phyloP scores from a whole-genome alignment of 1,284 basidiomycete species.

The Xerocomus cyaneibrunnescens region DNA sequence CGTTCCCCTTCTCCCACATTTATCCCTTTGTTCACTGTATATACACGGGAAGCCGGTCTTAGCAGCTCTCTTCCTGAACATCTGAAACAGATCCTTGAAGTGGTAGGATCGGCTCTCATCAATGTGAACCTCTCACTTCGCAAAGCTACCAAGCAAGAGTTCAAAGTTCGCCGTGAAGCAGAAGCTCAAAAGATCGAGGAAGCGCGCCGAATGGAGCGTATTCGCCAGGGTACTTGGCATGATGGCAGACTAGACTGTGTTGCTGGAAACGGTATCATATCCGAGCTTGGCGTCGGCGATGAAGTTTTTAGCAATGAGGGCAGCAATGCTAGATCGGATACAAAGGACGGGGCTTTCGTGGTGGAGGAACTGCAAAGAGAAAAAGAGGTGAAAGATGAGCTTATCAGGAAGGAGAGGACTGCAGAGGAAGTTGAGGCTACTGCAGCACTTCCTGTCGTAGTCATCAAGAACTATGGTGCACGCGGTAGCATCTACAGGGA shows the following conservation, averaged over 20 bases:
- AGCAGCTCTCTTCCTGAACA: slow-evolving; percentile 84
- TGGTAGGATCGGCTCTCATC: slow-evolving; percentile 73
- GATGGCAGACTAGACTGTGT: slow-evolving; percentile 80
- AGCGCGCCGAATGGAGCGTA: slow-evolving; percentile 40
- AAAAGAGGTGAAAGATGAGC: slow-evolving; percentile 31
- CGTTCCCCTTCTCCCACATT: background rate
- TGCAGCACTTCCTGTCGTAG: slow-evolving; percentile 77
- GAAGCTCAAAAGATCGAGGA: slow-evolving; percentile 38
- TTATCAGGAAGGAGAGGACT: slow-evolving; percentile 35
- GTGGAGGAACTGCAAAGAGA: slow-evolving; percentile 23
- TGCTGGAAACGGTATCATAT: slow-evolving; percentile 81
- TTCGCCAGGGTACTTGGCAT: slow-evolving; percentile 67
- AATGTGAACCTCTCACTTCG: slow-evolving; percentile 57
- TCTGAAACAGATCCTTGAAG: slow-evolving; percentile 82
- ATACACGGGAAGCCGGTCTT: slow-evolving; percentile 65
- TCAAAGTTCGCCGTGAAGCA: slow-evolving; percentile 37
- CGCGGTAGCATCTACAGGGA: slow-evolving; percentile 66
- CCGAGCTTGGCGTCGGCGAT: slow-evolving; percentile 79
- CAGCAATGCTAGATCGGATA: slow-evolving; percentile 18
- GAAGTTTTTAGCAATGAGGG: slow-evolving; percentile 51
- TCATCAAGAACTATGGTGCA: slow-evolving; percentile 75
- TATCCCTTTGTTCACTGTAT: slow-evolving; percentile 1
- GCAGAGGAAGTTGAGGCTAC: slow-evolving; percentile 50
- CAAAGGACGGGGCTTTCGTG: slow-evolving; percentile 7
- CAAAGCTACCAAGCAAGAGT: slow-evolving; percentile 42